Percentiles rank a stretch among this genome's conserved stretches.
phyloP scores from a whole-genome alignment of 2,329 filamentous ascomycete species.

The Nothomitra cinnamomea region DNA sequence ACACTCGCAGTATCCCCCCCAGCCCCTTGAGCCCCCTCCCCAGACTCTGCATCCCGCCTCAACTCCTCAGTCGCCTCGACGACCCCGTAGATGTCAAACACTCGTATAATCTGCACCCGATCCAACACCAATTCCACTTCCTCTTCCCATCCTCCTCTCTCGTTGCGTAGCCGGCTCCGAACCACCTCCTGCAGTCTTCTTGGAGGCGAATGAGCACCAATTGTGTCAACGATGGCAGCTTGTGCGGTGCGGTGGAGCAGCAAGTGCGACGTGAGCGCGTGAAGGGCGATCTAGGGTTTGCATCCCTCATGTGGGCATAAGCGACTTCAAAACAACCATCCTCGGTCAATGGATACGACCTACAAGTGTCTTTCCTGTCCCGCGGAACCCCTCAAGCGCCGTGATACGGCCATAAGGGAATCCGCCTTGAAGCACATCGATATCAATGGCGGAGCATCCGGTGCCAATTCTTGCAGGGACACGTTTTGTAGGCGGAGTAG shows the following conservation, averaged over 20 bases:
- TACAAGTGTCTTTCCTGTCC: constrained; percentile 6
- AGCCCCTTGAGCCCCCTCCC: not conserved
- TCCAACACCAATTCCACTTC: constrained; percentile 23
- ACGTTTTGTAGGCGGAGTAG: not conserved
- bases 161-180: constrained; percentile 9
- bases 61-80: constrained; percentile 29
- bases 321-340: no score
- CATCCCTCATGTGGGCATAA: not conserved
- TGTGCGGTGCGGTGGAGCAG: constrained; percentile 14
- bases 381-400: not conserved
- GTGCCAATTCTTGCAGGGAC: not conserved
- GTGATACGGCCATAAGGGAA: constrained; percentile 5
- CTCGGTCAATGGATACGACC: not conserved
- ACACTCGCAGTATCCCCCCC: not conserved
- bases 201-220: constrained; percentile 27
- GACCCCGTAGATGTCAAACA: constrained; percentile 32
- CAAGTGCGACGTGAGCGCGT: constrained; percentile 23
- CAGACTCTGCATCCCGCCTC: constrained; percentile 14
- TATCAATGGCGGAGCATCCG: constrained; percentile 2
- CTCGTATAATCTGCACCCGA: constrained; percentile 29
- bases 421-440: constrained; percentile 2
- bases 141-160: constrained; percentile 12
- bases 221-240: constrained; percentile 29
- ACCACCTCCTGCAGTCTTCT: constrained; percentile 21
- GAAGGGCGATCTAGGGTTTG: constrained; percentile 17